Conservation (phyloP, 2,329 filamentous ascomycete genomes). For the Lasiodiplodia gonubiensis region DNA sequence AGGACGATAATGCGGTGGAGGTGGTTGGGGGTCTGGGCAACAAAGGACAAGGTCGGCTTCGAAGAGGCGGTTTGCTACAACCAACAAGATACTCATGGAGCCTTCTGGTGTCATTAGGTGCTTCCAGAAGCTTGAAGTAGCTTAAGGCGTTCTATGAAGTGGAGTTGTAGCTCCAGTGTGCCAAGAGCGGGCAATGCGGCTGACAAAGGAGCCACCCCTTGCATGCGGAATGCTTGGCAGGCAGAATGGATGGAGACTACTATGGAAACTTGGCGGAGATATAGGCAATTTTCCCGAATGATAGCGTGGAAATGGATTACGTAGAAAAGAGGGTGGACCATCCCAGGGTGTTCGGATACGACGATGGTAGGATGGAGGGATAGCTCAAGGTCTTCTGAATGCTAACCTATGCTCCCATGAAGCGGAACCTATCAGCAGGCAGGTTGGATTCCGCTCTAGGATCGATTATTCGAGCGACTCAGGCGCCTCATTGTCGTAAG, state of each 20-base stretch:
- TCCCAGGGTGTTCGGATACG: too few relatives aligned
- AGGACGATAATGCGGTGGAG: neutral
- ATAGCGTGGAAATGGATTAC: rapidly evolving
- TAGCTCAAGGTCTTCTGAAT: too few relatives aligned
- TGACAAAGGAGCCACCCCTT: neutral
- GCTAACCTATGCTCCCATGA: too few relatives aligned
- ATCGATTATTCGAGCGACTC: too few relatives aligned
- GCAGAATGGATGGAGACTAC: too few relatives aligned
- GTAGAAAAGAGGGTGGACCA: too few relatives aligned
- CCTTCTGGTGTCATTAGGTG: neutral
- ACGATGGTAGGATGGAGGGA: too few relatives aligned
- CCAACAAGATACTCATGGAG: neutral
- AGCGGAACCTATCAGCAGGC: too few relatives aligned
- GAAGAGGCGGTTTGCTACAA: neutral
- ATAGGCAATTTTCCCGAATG: rapidly evolving
- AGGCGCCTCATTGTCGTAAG: too few relatives aligned
- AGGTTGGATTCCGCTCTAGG: too few relatives aligned
- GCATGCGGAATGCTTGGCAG: neutral
- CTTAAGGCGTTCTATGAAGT: neutral
- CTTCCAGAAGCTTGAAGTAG: neutral
- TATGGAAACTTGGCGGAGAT: too few relatives aligned
- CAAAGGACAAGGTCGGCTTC: neutral
- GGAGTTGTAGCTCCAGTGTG: neutral
- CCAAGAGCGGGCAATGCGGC: neutral
- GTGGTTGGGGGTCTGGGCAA: neutral